phyloP scores from a whole-genome alignment of 495 filamentous ascomycete genomes.

The Hypoxylon rickii region DNA sequence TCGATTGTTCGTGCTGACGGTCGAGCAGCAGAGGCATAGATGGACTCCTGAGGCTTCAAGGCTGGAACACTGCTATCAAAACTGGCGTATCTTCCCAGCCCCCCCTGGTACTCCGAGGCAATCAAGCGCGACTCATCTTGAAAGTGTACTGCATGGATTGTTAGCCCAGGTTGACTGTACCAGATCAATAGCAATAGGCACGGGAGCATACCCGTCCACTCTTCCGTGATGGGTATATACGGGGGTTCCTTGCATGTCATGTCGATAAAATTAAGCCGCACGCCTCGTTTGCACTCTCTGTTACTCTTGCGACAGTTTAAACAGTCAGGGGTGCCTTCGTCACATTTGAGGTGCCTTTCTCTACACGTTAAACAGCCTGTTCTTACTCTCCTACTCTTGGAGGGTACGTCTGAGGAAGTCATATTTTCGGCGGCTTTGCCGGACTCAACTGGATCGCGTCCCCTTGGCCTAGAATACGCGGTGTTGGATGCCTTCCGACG shows the following conservation, averaged over 20 bases:
- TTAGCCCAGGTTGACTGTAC: slow-evolving; percentile 8
- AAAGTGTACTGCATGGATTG: slow-evolving; percentile 60
- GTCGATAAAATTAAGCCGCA: slow-evolving; percentile 93
- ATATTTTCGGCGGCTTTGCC: slow-evolving; percentile 35
- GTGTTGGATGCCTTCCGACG: slow-evolving; percentile 26
- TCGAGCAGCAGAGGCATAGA: slow-evolving; percentile 9
- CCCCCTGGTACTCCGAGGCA: slow-evolving; percentile 89
- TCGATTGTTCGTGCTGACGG: slow-evolving; percentile 15
- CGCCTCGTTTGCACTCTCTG: slow-evolving; percentile 80
- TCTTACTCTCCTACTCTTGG: slow-evolving; percentile 71
- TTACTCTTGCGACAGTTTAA: slow-evolving; percentile 88
- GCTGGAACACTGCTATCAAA: slow-evolving; percentile 41
- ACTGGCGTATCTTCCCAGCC: slow-evolving; percentile 72
- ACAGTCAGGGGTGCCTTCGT: slow-evolving; percentile 81
- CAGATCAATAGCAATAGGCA: background rate
- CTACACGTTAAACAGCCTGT: slow-evolving; percentile 81
- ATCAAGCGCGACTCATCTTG: slow-evolving; percentile 90
- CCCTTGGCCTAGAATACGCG: slow-evolving; percentile 5
- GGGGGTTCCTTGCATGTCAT: slow-evolving; percentile 74
- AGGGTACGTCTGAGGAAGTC: slow-evolving; percentile 37
- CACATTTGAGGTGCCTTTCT: slow-evolving; percentile 69
- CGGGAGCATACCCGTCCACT: slow-evolving; percentile 63
- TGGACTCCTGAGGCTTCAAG: slow-evolving; percentile 36
- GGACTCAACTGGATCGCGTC: slow-evolving; percentile 24
- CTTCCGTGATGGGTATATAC: slow-evolving; percentile 60